Evolutionary conservation across 257 asterid species (phyloP), one percentile per base, ranked within the genome.

Genomic region (Thymus quinquecostatus): DNA sequence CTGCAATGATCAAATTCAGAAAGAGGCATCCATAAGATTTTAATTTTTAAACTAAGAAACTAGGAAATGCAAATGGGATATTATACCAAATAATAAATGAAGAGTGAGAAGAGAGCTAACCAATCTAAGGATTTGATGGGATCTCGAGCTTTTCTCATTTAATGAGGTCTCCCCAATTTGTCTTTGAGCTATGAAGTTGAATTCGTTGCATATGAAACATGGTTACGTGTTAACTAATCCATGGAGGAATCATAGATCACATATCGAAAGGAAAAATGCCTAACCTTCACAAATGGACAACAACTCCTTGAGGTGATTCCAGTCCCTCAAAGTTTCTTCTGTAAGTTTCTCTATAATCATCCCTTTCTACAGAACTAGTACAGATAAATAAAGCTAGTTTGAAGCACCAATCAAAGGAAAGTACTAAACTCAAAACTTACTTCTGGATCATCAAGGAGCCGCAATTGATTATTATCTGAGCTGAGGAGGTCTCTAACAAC

Each of bases 41-140:
- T 55, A 64, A 9, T 10, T 30, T 44, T 49, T 3, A 64, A 8
- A 7, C 38, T 44, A 36, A 29, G 7, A 32, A 62, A 50, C 7
- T 54, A 69, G 13, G 32, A 34, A 44, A 68, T 47, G 54, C 45
- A 64, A 49, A 72, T 28, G 55, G 61, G 50, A 78, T 9, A 63
- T 27, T 27, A 55, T 53, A 57, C 59, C 32, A 74, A 62, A 72
- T 45, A 67, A 63, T 21, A 49, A 59, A 56, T 57, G 54, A 69
- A 55, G 60, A 36, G 69, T 53, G 75, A 75, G 66, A 60, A 4
- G 58, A 30, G 68, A 71, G 73, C 86, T 43, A 79, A 95, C 99
- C 98, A 95, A 73, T 85, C 96, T 91, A 76, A 95, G 99, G 73
- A 95, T 95, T 81, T 95, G 99, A 87, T 95, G 99, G 67, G 99